phyloP scores from a whole-genome alignment of 345 rosid genomes.

The Syzygium oleosum region DNA sequence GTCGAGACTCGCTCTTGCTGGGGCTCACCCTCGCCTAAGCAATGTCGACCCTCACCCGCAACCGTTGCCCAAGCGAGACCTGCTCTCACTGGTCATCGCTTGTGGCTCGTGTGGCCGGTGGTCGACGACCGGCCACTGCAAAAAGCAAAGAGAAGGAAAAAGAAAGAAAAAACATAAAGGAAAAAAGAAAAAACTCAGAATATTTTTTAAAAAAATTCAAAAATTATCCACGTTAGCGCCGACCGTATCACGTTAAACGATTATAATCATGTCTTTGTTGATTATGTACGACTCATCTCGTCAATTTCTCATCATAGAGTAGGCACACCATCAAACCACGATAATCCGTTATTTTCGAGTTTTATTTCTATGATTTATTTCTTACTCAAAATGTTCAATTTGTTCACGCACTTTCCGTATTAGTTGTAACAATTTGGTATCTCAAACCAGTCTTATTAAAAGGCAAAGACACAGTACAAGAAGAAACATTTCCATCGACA shows the following conservation, averaged over 20 bases:
- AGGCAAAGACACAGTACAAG: not conserved
- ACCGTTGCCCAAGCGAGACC: too few relatives aligned
- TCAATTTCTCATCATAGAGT: accelerated
- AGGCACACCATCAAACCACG: not conserved
- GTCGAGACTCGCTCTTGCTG: too few relatives aligned
- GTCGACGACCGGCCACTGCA: too few relatives aligned
- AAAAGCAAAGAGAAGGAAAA: too few relatives aligned
- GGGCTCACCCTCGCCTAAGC: too few relatives aligned
- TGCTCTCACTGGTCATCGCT: too few relatives aligned
- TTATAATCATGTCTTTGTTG: not conserved
- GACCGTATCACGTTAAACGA: not conserved
- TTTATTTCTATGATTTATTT: not conserved
- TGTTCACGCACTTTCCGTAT: not conserved
- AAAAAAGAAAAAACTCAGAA: too few relatives aligned
- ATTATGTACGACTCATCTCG: not conserved
- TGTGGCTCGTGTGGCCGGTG: too few relatives aligned
- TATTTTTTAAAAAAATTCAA: too few relatives aligned
- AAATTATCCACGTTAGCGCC: too few relatives aligned
- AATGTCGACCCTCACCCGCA: too few relatives aligned
- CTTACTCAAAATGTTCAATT: not conserved
- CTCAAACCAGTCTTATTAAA: not conserved
- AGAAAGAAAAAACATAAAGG: too few relatives aligned
- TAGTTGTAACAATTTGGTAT: not conserved
- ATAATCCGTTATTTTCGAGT: not conserved
- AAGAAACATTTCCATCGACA: not conserved